Percentiles rank a stretch among this genome's conserved stretches.
phyloP scores from a whole-genome alignment of 139 green algal species.

The Volvox reticuliferus region DNA sequence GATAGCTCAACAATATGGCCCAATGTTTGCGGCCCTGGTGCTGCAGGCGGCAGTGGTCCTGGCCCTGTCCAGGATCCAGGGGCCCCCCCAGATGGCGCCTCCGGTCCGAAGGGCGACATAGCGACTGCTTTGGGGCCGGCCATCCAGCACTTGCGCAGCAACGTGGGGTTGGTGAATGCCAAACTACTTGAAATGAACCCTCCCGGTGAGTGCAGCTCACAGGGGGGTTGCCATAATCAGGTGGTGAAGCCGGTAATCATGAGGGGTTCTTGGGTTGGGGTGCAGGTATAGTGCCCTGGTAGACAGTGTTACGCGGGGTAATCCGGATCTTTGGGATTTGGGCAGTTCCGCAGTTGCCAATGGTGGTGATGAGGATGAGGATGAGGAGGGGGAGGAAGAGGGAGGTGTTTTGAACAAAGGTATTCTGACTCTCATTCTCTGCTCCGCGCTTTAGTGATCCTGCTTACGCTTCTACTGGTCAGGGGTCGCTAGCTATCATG shows the following conservation, averaged over 20 bases:
- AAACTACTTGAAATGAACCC: conserved; percentile 26
- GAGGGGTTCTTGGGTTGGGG: no score
- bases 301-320: no score
- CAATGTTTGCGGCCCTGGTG: not conserved
- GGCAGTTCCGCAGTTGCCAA: no score
- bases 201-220: not conserved
- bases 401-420: not conserved
- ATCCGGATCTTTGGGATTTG: not conserved
- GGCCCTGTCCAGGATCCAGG: not conserved
- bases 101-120: not conserved
- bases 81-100: not conserved
- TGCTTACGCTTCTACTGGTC: not conserved
- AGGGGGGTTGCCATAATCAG: no score
- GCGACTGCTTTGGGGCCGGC: not conserved
- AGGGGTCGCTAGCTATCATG: no score
- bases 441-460: not conserved
- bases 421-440: no score
- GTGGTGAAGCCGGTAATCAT: no score
- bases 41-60: not conserved
- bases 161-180: not conserved
- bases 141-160: conserved; percentile 27
- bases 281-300: no score
- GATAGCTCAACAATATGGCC: no score
- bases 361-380: no score
- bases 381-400: not conserved